Percentiles rank a stretch among this genome's conserved stretches.
These are phyloP conservation scores for Colletotrichum graminicola DNA, from an alignment of 2,329 filamentous ascomycete species.

Conservation along the genomic window DNA sequence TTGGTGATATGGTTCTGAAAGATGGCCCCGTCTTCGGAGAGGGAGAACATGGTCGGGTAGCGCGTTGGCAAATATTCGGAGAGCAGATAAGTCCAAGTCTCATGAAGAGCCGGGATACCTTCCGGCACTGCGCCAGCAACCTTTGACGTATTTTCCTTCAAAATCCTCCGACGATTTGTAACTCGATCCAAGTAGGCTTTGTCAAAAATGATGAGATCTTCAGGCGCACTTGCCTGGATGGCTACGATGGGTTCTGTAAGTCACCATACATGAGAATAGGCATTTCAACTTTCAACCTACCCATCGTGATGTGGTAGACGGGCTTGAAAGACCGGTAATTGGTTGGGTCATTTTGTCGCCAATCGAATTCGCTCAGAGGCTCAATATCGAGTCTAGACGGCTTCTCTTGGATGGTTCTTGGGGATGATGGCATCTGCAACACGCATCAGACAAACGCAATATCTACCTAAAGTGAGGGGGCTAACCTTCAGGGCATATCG, in stretches of 20 bases:
- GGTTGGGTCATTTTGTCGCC: conserved; percentile 53
- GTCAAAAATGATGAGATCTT: conserved; percentile 67
- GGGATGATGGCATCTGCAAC: not conserved
- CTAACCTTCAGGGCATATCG: not conserved
- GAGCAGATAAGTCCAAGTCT: conserved; percentile 63
- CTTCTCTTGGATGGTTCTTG: not conserved
- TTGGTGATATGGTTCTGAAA: conserved; percentile 58
- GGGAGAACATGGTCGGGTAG: conserved; percentile 62
- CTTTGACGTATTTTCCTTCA: conserved; percentile 53
- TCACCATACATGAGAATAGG: conserved; percentile 25
- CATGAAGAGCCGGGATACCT: conserved; percentile 58
- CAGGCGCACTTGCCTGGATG: conserved; percentile 57
- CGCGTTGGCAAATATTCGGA: conserved; percentile 60
- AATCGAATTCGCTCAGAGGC: conserved; percentile 53
- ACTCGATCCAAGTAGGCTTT: conserved; percentile 62
- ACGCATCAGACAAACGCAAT: not conserved
- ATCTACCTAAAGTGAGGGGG: not conserved
- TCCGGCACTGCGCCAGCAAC: conserved; percentile 58
- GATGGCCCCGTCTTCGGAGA: conserved; percentile 48
- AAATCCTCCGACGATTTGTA: conserved; percentile 53
- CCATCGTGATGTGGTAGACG: conserved; percentile 68
- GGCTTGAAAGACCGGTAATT: conserved; percentile 64
- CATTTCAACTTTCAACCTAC: conserved; percentile 46
- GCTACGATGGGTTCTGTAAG: conserved; percentile 48
- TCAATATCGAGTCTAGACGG: conserved; percentile 40